These are phyloP conservation scores for Backusella tuberculispora DNA, from an alignment of 192 early-diverging fungal species.

Conservation along the genomic window DNA sequence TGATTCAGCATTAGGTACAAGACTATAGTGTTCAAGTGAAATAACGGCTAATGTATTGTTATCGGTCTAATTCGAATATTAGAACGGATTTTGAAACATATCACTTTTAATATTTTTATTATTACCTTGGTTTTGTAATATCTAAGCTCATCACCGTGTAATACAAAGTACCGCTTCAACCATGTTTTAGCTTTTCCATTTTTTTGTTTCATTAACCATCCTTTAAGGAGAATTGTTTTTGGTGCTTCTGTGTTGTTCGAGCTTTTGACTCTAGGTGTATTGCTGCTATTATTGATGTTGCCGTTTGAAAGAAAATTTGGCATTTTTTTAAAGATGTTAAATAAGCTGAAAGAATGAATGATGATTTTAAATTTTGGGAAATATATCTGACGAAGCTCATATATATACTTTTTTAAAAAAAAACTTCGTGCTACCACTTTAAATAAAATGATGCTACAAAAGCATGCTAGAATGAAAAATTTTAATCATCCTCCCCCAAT, in stretches of 20 bases:
- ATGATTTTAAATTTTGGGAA: neutral
- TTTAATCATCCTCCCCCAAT: neutral
- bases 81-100: neutral
- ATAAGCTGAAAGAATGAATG: neutral
- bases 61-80: slow-evolving; percentile 20
- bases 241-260: neutral
- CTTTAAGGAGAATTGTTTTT: neutral
- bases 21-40: slow-evolving; percentile 21
- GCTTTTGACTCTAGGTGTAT: slow-evolving; percentile 1
- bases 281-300: neutral
- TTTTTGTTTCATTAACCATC: slow-evolving; percentile 36
- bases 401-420: slow-evolving; percentile 1
- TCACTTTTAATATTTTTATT: neutral
- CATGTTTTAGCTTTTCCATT: slow-evolving; percentile 28
- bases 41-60: slow-evolving; percentile 4
- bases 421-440: neutral
- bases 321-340: slow-evolving; percentile 3
- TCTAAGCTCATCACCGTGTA: slow-evolving; percentile 18
- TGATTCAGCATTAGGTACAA: slow-evolving; percentile 15
- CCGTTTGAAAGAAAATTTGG: neutral
- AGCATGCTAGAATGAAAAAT: neutral
- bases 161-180: slow-evolving; percentile 31
- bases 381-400: neutral
- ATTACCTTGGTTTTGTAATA: slow-evolving; percentile 35
- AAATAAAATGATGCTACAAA: neutral